A percentile compares a stretch with the other conserved stretches of the same genome.
Evolutionary conservation across 1,284 basidiomycete genomes (phyloP).

Genomic region (Ustilago nuda): DNA sequence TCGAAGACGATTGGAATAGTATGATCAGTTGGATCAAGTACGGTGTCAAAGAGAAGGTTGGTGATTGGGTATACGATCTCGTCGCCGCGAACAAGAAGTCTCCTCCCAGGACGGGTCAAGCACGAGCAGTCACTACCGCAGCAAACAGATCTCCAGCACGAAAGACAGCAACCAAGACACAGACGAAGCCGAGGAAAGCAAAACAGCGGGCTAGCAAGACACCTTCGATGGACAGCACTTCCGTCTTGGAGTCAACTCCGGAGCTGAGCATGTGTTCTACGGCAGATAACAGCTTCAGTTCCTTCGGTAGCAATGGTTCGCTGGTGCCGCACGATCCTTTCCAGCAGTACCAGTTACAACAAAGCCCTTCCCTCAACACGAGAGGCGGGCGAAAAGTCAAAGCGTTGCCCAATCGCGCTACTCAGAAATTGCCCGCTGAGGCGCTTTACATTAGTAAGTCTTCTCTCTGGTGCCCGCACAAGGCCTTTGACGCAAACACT

Average conservation of each 20-base stretch:
- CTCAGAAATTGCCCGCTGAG: constrained; percentile 10
- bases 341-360: constrained; percentile 7
- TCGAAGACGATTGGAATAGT: constrained; percentile 46
- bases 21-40: constrained; percentile 54
- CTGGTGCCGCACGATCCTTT: constrained; percentile 28
- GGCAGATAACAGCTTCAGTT: constrained; percentile 32
- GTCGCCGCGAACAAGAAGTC: constrained; percentile 38
- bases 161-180: constrained; percentile 5
- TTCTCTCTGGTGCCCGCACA: background rate
- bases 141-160: constrained; percentile 28
- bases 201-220: constrained; percentile 24
- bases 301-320: constrained; percentile 22
- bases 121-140: constrained; percentile 26
- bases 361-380: constrained; percentile 28
- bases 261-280: constrained; percentile 47
- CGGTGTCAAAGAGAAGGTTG: constrained; percentile 57
- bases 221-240: constrained; percentile 14
- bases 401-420: constrained; percentile 25
- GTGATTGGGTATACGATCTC: constrained; percentile 54
- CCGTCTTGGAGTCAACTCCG: constrained; percentile 24
- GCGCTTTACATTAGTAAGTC: constrained; percentile 18
- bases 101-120: constrained; percentile 7
- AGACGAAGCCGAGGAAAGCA: constrained; percentile 15
- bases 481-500: background rate
- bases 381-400: constrained; percentile 24